These are phyloP conservation scores for Leishmania gerbilli DNA, from an alignment of 208 protist species.

Conservation along the genomic window DNA sequence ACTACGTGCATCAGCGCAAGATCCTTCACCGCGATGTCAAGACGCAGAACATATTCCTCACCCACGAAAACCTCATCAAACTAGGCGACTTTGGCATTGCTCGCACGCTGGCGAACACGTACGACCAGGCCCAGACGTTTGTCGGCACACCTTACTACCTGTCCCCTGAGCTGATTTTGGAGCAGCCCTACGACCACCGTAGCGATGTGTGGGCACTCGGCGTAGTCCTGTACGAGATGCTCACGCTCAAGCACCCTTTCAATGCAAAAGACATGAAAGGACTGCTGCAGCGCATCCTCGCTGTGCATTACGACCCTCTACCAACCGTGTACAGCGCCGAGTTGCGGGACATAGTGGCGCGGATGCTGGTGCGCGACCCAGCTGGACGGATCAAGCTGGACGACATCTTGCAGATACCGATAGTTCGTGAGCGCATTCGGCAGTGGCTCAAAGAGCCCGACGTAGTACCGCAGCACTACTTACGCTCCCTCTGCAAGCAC, in stretches of 20 bases:
- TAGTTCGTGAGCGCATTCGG: slow-evolving; percentile 64
- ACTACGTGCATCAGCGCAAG: slow-evolving; percentile 92
- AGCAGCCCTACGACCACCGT: slow-evolving; percentile 93
- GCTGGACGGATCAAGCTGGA: slow-evolving; percentile 62
- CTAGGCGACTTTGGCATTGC: slow-evolving; percentile 96
- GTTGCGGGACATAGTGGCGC: slow-evolving; percentile 75
- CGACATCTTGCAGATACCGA: slow-evolving; percentile 74
- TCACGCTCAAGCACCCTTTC: slow-evolving; percentile 90
- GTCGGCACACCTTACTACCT: slow-evolving; percentile 96
- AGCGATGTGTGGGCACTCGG: slow-evolving; percentile 96
- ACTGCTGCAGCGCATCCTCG: slow-evolving; percentile 90
- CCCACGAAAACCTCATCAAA: slow-evolving; percentile 87
- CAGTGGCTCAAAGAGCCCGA: slow-evolving; percentile 77
- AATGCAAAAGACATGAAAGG: slow-evolving; percentile 87
- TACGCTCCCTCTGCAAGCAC: slow-evolving; percentile 64
- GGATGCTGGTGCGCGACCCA: slow-evolving; percentile 80
- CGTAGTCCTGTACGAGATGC: slow-evolving; percentile 89
- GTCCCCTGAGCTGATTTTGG: slow-evolving; percentile 91
- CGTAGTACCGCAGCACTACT: slow-evolving; percentile 68
- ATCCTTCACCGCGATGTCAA: slow-evolving; percentile 95
- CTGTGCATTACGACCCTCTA: slow-evolving; percentile 82
- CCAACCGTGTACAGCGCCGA: slow-evolving; percentile 72
- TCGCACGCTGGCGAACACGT: slow-evolving; percentile 83
- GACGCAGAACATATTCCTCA: slow-evolving; percentile 95
- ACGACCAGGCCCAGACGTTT: slow-evolving; percentile 94